Conservation (phyloP, 768 basidiomycete species). For the Mycena indigotica region DNA sequence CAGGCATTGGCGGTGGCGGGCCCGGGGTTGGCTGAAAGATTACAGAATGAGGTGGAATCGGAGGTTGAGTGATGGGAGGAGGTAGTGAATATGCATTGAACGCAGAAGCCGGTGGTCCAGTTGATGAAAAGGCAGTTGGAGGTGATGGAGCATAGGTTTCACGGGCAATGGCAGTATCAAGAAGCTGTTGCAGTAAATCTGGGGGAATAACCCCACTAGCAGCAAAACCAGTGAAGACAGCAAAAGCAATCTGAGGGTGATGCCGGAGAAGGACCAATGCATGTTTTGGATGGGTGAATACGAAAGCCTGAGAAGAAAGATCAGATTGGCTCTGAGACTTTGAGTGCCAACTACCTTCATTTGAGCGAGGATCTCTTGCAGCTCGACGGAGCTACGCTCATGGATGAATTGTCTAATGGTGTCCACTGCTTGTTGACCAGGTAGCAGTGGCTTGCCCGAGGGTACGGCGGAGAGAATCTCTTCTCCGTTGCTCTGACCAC, state of each 20-base stretch:
- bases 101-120: background rate
- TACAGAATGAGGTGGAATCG: background rate
- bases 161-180: background rate
- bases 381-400: slow-evolving; percentile 68
- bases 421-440: slow-evolving; percentile 74
- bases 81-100: background rate
- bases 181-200: slow-evolving; percentile 42
- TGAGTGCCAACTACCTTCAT: slow-evolving; percentile 95
- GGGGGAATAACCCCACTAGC: slow-evolving; percentile 93
- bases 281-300: slow-evolving; percentile 89
- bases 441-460: slow-evolving; percentile 70
- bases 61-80: background rate
- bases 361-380: slow-evolving; percentile 93
- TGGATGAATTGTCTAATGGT: slow-evolving; percentile 86
- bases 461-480: slow-evolving; percentile 72
- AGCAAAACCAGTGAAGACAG: slow-evolving; percentile 88
- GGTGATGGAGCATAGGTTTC: no score
- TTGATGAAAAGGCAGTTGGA: no score
- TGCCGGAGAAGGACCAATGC: slow-evolving; percentile 50
- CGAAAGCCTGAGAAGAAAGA: slow-evolving; percentile 91
- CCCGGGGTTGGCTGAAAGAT: background rate
- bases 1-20: background rate
- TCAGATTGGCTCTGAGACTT: no score
- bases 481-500: slow-evolving; percentile 36
- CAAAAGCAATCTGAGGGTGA: background rate